A percentile compares a stretch with the other conserved stretches of the same genome.
Evolutionary conservation across 192 early-diverging fungal genomes (phyloP).

Genomic region (Backusella luteola): DNA sequence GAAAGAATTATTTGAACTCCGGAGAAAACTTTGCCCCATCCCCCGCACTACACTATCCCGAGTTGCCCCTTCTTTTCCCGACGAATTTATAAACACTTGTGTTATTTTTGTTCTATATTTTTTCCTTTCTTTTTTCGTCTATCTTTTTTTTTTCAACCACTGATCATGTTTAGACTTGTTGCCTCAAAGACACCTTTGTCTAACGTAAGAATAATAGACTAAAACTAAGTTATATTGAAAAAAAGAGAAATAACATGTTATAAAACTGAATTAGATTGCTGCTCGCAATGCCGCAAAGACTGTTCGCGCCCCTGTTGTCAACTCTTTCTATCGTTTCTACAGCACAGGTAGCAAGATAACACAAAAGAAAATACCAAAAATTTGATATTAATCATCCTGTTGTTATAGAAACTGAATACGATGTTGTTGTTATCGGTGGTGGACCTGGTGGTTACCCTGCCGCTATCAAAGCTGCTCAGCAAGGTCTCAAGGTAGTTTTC

Average conservation of each 20-base stretch:
- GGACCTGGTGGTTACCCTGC: constrained; percentile 99
- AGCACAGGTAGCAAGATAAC: constrained; percentile 28
- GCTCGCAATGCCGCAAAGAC: constrained; percentile 29
- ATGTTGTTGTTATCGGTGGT: constrained; percentile 88
- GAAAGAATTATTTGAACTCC: neutral
- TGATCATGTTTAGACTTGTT: constrained; percentile 35
- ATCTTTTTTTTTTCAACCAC: constrained; percentile 13
- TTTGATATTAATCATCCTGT: neutral
- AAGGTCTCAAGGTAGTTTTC: constrained; percentile 85
- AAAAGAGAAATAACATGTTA: neutral
- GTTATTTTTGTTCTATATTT: constrained; percentile 9
- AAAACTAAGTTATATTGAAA: neutral
- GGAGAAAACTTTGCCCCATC: neutral
- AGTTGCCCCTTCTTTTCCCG: constrained; percentile 8
- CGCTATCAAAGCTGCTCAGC: constrained; percentile 97
- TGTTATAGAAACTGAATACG: constrained; percentile 55
- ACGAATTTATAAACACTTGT: constrained; percentile 5
- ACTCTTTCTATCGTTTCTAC: constrained; percentile 39
- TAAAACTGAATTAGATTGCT: constrained; percentile 26
- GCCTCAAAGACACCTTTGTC: constrained; percentile 34
- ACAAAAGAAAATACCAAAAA: neutral
- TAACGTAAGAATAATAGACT: constrained; percentile 23
- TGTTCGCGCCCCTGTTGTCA: constrained; percentile 30
- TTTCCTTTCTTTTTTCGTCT: constrained; percentile 22
- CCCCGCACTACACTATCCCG: neutral